Conservation (phyloP, 2,329 filamentous ascomycete species). For the Neoscytalidium dimidiatum region DNA sequence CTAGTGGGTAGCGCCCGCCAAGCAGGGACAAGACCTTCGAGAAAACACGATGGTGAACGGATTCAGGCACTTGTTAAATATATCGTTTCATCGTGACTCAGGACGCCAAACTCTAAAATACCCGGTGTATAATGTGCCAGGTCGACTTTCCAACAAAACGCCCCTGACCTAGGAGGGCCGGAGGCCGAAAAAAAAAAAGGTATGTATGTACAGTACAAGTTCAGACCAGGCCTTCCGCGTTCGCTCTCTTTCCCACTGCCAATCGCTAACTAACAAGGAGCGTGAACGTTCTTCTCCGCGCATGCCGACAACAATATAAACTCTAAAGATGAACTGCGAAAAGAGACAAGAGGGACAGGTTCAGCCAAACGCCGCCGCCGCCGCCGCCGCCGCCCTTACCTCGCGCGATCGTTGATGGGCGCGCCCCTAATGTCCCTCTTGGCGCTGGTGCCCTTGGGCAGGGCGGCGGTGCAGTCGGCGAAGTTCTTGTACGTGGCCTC, state of each 20-base stretch:
- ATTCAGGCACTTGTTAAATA: not conserved
- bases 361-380: too few relatives aligned
- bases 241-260: too few relatives aligned
- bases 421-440: constrained; percentile 1
- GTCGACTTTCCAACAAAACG: not conserved
- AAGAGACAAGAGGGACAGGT: too few relatives aligned
- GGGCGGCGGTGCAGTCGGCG: constrained; percentile 12
- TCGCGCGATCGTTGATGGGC: constrained; percentile 11
- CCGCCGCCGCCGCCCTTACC: not conserved
- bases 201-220: too few relatives aligned
- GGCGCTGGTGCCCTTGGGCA: not conserved
- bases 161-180: not conserved
- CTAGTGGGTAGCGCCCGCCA: not conserved
- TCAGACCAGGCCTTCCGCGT: too few relatives aligned
- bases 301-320: too few relatives aligned
- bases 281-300: too few relatives aligned
- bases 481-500: not conserved
- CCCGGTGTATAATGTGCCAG: not conserved
- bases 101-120: not conserved
- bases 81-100: not conserved
- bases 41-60: not conserved
- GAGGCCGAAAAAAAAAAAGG: too few relatives aligned
- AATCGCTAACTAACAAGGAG: too few relatives aligned
- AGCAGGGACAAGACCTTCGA: not conserved
- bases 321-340: too few relatives aligned